Base-by-base conservation (phyloP, 1,284 basidiomycete species). In the Microbotryomycetes sp. region DNA sequence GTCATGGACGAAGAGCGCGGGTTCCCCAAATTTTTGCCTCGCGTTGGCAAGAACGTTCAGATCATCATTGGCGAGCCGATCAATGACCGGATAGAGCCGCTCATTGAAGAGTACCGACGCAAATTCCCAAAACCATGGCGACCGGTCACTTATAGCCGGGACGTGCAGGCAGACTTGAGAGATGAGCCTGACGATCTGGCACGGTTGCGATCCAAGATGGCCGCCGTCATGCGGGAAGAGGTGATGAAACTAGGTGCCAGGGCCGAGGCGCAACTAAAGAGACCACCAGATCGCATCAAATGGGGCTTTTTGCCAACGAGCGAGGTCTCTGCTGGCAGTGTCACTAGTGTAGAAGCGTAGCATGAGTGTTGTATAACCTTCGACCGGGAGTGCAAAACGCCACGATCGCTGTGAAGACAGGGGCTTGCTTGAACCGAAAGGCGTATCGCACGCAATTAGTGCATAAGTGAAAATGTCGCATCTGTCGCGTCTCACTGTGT, bases 1-100 rank as follows among this genome's bases (percentile, higher is more conserved):
- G 79, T 96, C 27, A 93, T 96, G 91, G 87, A 89, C 45, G 90
- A 91, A 75, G 82, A 84, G 27, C 83, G 91, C 41, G 65, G 77
- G 0, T 84, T 82, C 65, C 88, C 88, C 11, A 81, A 79, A 76
- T 88, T 87, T 64, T 87, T 82, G 70, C 68, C 90, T 45, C 88
- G 89, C 1, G 80, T 80, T 21, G 83, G 84, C 46, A 79, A 81
- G 13, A 76, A 77, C 41, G 78, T 91, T n/a, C 81, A 81, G 67
- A 79, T 91, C 57, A 83, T 85, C 0, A 87, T 90, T 69, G 89
- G 88, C 31, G 76, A 81, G 30, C 86, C 87, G 3, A 75, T 81
- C 24, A 69, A 77, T 1, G 73, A 78, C 18, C 73, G 78, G 30
- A 73, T 87, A 46, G 65, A 59, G 18, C 65, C 69, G 0, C 59